Base-by-base conservation (phyloP, 345 rosid species). In the Moricandia moricandioides region DNA sequence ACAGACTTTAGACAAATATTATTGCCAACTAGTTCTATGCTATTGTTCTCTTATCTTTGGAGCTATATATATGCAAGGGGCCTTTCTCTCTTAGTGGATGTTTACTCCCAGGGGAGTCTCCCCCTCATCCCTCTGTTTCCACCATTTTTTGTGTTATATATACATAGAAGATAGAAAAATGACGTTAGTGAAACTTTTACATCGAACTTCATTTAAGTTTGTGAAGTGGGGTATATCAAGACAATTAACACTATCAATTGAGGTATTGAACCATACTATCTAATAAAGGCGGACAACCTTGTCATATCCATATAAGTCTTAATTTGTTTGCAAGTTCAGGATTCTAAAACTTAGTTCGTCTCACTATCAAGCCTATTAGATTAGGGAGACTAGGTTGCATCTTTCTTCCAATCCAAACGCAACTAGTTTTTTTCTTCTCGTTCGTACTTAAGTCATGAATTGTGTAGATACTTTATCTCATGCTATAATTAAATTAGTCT, bases 251-350 rank as follows among this genome's bases (percentile, higher is more conserved):
- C 31, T 30, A 71, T 55, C 26, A 21, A 11, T 24, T 55, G 29
- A 55, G 3, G 21, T 14, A 49, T 47, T n/a, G n/a, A 14, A n/a
- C n/a, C 63, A 60, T 71, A 14, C n/a, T 39, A 43, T 43, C 24
- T 61, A 7, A 27, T 5, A 24, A 14, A 33, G 11, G 67, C 52
- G 40, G 52, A 51, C 76, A 51, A 52, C 69, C 39, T 34, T 72
- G 69, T 72, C 76, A 62, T 62, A 72, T 69, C 30, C 24, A 21
- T 27, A 26, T 43, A 43, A 43, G 6, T 43, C 49, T 43, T 43
- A 5, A 13, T 43, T 12, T 43, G 51, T 43, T 43, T 13, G 51
- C 51, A 43, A 43, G 51, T 43, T 13, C 16, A 43, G 51, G 51
- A 12, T 43, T 43, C 16, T 43, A 43, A 43, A 43, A 13, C 51